phyloP scores from a whole-genome alignment of 2,329 filamentous ascomycete genomes.

The Chaetomium sp. region DNA sequence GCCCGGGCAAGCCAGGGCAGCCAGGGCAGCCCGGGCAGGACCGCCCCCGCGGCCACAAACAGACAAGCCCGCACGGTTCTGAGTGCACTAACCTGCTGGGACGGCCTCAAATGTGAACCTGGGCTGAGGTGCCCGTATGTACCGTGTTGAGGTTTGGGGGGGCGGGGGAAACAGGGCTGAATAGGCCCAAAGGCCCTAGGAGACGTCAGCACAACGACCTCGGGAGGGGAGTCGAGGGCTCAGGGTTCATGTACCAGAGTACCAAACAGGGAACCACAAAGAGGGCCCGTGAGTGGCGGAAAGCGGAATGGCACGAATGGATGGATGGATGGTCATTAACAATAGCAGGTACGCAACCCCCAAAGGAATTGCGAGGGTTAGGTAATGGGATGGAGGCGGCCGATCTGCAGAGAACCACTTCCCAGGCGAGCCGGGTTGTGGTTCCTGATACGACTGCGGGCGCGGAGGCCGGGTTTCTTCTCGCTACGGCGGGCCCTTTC shows the following conservation, averaged over 20 bases:
- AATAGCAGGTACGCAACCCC: not conserved
- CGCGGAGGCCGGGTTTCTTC: too few species aligned
- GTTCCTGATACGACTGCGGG: not conserved
- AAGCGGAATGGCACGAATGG: not conserved
- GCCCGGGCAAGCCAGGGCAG: conserved; percentile 13
- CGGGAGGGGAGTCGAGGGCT: not conserved
- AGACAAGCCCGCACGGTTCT: too few species aligned
- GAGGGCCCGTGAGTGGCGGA: not conserved
- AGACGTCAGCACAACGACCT: conserved; percentile 4
- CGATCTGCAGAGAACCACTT: conserved; percentile 1
- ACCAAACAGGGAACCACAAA: conserved; percentile 3
- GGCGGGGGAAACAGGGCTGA: not conserved
- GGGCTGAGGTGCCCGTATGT: not conserved
- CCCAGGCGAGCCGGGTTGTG: not conserved
- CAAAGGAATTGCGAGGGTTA: conserved; percentile 2
- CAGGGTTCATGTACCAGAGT: conserved; percentile 2
- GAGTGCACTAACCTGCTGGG: too few species aligned
- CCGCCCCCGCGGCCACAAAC: conserved; percentile 2
- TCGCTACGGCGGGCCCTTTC: too few species aligned
- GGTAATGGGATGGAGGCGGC: not conserved
- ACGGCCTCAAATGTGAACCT: too few species aligned
- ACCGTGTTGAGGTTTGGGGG: not conserved
- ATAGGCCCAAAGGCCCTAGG: not conserved
- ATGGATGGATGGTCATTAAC: not conserved
- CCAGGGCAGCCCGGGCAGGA: not conserved